Evolutionary conservation across 1,284 basidiomycete genomes (phyloP).

Genomic region (Rhodofomes roseus): DNA sequence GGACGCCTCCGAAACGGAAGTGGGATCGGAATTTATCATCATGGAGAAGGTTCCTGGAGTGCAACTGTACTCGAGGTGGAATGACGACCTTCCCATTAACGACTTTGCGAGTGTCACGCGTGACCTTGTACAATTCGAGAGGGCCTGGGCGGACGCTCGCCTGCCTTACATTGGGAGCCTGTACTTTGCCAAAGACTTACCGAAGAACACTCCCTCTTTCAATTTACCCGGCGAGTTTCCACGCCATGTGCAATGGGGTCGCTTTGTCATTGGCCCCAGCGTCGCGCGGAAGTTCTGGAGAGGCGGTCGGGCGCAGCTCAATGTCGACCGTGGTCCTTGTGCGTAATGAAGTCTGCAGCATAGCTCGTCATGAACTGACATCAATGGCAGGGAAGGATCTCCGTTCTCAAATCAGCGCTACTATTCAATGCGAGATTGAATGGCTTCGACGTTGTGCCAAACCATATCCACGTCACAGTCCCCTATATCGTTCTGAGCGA

Average conservation of each 20-base stretch:
- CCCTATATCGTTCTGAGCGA: background rate
- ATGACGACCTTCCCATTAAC: constrained; percentile 9
- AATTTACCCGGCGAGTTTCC: constrained; percentile 7
- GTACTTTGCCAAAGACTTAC: constrained; percentile 33
- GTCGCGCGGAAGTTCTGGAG: constrained; percentile 25
- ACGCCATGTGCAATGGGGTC: constrained; percentile 12
- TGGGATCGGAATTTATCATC: constrained; percentile 37
- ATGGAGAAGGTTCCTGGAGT: constrained; percentile 33
- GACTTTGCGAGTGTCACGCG: background rate
- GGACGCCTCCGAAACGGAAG: constrained; percentile 14
- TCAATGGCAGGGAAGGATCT: constrained; percentile 8
- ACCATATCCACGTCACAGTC: background rate
- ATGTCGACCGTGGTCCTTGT: constrained; percentile 28
- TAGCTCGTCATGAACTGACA: background rate
- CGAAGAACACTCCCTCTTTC: constrained; percentile 13
- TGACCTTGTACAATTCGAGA: background rate
- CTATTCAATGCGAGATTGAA: constrained; percentile 1
- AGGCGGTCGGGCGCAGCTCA: constrained; percentile 16
- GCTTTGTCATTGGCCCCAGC: constrained; percentile 24
- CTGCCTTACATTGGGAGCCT: constrained; percentile 34
- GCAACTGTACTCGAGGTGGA: constrained; percentile 21
- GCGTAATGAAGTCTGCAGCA: constrained; percentile 8
- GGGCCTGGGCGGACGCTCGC: constrained; percentile 5
- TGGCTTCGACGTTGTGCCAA: background rate
- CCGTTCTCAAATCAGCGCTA: constrained; percentile 7